Base-by-base conservation (phyloP, 139 green algal genomes). In the Volvox africanus region DNA sequence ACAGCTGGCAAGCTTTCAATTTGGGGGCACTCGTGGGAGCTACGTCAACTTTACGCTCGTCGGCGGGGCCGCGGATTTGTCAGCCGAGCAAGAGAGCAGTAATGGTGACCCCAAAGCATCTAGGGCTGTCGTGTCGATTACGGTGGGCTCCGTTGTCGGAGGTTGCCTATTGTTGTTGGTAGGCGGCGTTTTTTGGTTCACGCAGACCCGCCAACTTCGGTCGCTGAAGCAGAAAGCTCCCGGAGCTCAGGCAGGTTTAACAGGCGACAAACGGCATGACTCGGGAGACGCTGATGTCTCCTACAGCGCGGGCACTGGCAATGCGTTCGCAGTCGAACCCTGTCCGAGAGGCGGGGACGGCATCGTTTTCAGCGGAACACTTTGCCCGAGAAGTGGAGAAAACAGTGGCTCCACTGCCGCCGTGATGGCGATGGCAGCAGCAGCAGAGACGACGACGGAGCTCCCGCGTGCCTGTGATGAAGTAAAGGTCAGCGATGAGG, bases 31-130 rank as follows among this genome's bases (percentile, higher is more conserved):
- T 1, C 86, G 75, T 2, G 73, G 73, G 73, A 84, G 55, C 73
- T 90, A 61, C 35, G 86, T 90, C 0, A 90, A 90, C 55, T 62
- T 90, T 61, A 90, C 86, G 0, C 20, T 89, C 6, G 12, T 89
- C 44, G 44, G 28, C 84, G 68, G 28, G 84, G 69, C 28, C 33
- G 73, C 37, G 9, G 44, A 55, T 55, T 55, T 55, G 44, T 55
- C 44, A 55, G 44, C 44, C 9, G 5, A 14, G 44, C 44, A 55
- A 55, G 44, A 55, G 5, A 55, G 73, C 11, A 12, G 24, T 75
- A 12, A 26, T 75, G 67, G 67, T 14, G 67, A 75, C 22, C 67
- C 9, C 67, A 80, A 32, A 1, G 33, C 33, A 35, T 21, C 44
- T 55, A 55, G 44, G 44, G 30, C 76, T 3, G 30, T 61, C 14